Evolutionary conservation across 352 stramenopile genomes (phyloP).

Genomic region (Pythium monospermum): DNA sequence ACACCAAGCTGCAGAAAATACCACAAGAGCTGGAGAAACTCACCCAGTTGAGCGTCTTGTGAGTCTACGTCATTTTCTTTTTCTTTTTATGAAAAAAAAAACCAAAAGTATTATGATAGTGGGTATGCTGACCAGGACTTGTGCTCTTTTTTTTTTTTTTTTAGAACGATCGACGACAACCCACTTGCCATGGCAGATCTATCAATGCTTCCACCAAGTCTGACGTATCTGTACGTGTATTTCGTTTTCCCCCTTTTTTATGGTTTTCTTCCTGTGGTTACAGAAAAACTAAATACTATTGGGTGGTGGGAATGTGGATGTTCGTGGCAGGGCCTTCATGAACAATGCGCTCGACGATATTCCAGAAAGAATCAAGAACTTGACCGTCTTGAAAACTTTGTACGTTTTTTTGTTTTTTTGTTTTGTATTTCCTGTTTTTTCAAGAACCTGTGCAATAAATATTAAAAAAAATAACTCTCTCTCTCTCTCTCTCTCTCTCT

Average conservation of each 20-base stretch:
- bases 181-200: not conserved
- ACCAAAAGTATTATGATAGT: no score
- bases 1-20: conserved; percentile 1
- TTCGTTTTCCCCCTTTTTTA: no score
- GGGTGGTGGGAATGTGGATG: not conserved
- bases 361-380: not conserved
- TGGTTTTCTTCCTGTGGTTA: no score
- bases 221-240: no score
- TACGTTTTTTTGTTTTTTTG: not conserved
- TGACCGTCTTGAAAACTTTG: not conserved
- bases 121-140: no score
- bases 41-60: conserved; percentile 2
- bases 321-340: not conserved
- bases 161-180: not conserved
- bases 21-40: conserved; percentile 1
- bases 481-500: no score
- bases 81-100: no score
- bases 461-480: not conserved
- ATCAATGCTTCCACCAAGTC: not conserved
- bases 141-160: no score
- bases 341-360: not conserved
- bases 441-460: not conserved
- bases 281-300: no score
- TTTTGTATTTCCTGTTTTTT: no score
- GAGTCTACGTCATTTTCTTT: no score